Conservation (phyloP, 768 basidiomycete genomes). For the Daedaleopsis nitida region DNA sequence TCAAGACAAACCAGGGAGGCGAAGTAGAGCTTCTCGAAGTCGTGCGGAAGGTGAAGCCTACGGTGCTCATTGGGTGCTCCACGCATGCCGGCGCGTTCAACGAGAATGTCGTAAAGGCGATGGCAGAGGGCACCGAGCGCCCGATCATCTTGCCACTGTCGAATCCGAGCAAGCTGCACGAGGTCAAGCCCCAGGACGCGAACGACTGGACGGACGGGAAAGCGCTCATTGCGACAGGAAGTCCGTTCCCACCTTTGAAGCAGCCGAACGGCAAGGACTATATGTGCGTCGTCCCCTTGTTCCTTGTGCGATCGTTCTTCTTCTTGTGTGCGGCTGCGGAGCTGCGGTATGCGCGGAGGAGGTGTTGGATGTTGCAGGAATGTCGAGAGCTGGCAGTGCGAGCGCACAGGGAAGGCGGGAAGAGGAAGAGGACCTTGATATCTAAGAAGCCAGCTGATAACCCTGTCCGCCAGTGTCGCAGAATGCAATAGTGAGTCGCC, state of each 20-base stretch:
- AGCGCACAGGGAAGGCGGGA: not conserved
- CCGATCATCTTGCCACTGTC: slow-evolving; percentile 85
- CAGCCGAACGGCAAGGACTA: slow-evolving; percentile 67
- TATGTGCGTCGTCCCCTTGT: slow-evolving; percentile 43
- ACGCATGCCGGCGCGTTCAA: slow-evolving; percentile 78
- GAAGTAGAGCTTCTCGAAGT: slow-evolving; percentile 64
- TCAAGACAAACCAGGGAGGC: slow-evolving; percentile 37
- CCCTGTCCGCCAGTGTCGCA: slow-evolving; percentile 57
- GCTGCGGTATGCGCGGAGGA: not conserved
- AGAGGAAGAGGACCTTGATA: not conserved
- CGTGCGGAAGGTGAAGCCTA: slow-evolving; percentile 72
- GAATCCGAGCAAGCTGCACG: slow-evolving; percentile 78
- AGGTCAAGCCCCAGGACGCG: slow-evolving; percentile 71
- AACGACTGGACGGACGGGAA: slow-evolving; percentile 81
- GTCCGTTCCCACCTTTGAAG: slow-evolving; percentile 76
- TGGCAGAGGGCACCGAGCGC: slow-evolving; percentile 68
- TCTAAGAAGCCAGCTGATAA: slow-evolving; percentile 2
- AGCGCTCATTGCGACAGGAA: slow-evolving; percentile 82
- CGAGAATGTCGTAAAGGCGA: slow-evolving; percentile 65
- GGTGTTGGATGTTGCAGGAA: not conserved
- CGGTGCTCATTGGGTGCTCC: slow-evolving; percentile 82
- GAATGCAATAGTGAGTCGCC: slow-evolving; percentile 63
- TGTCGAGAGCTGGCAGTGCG: not conserved
- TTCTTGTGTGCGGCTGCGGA: not conserved
- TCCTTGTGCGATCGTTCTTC: not conserved